phyloP scores from a whole-genome alignment of 2,329 filamentous ascomycete genomes.

The Hortaea sp. region DNA sequence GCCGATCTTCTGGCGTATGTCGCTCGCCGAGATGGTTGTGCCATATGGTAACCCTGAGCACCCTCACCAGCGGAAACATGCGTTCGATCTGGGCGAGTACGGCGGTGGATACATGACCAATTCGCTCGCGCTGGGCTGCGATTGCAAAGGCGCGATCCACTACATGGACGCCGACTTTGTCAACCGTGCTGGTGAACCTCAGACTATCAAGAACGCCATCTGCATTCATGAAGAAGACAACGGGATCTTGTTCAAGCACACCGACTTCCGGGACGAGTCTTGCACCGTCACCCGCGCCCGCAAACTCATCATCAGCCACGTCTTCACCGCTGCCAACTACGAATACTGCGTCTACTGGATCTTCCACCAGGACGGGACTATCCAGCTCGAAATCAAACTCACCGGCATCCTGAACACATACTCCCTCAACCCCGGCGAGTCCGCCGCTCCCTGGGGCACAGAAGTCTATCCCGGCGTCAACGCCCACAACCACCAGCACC shows the following conservation, averaged over 20 bases:
- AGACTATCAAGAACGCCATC: slow-evolving; percentile 83
- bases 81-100: slow-evolving; percentile 72
- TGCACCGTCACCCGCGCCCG: slow-evolving; percentile 76
- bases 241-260: slow-evolving; percentile 80
- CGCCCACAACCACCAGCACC: slow-evolving; percentile 90
- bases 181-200: slow-evolving; percentile 58
- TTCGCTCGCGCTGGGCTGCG: slow-evolving; percentile 63
- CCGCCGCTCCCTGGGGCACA: slow-evolving; percentile 78
- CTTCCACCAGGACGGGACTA: slow-evolving; percentile 83
- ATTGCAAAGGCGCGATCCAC: slow-evolving; percentile 84
- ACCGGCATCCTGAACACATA: slow-evolving; percentile 93
- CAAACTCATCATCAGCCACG: slow-evolving; percentile 78
- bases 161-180: slow-evolving; percentile 86
- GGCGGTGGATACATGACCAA: slow-evolving; percentile 79
- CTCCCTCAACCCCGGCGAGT: slow-evolving; percentile 66
- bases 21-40: slow-evolving; percentile 87
- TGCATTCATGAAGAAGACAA: slow-evolving; percentile 92
- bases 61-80: slow-evolving; percentile 69
- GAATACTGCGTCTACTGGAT: slow-evolving; percentile 84
- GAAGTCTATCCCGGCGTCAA: slow-evolving; percentile 87
- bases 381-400: slow-evolving; percentile 81
- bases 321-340: slow-evolving; percentile 94
- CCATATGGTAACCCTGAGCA: slow-evolving; percentile 76
- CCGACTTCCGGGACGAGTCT: slow-evolving; percentile 84
- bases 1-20: slow-evolving; percentile 80